Evolutionary conservation across 2,329 filamentous ascomycete genomes (phyloP), one percentile per base, ranked within the genome.

Genomic region (Paraconiothyrium brasiliense): DNA sequence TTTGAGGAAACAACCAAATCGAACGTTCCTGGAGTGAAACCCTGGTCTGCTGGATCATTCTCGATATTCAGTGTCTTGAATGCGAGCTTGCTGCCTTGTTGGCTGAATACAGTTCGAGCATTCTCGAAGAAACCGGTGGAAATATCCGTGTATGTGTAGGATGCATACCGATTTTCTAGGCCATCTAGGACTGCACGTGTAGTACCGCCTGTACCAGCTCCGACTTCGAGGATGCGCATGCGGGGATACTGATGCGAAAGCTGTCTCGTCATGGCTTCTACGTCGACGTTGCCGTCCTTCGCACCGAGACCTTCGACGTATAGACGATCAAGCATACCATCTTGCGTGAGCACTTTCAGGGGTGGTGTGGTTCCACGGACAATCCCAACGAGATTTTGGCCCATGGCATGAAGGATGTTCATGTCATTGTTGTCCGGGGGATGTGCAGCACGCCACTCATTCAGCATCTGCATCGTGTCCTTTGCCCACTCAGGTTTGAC

Each of bases 101-200:
- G 5, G 3, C 9, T 11, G 32, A 54, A 48, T 10, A 24, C 30
- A 3, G 20, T 8, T 34, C 5, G 3, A 1, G 60, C 61, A 4
- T 47, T 30, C 24, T 58, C 46, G 50, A 72, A 66, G 57, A 71
- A 69, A 5, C 49, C 58, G 5, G 64, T n/a, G 0, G 64, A 67
- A 14, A 72, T 62, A 39, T 72, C 69, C 0, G 69, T 70, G 56
- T 56, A 70, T n/a, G 41, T 48, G 47, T 72, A 72, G 13, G n/a
- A 11, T 10, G 5, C 16, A 24, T 24, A 52, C 6, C 13, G 11
- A 13, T 46, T 9, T 7, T 32, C 46, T 7, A 60, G 34, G 7
- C 16, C 47, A 1, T 52, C 22, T 0, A 52, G 11, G 2, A 57
- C 30, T 3, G 3, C 13, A 11, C 27, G 30, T 7, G 58, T 60